These are phyloP conservation scores for Amanita pseudoporphyria DNA, from an alignment of 768 basidiomycete species.

Conservation along the genomic window DNA sequence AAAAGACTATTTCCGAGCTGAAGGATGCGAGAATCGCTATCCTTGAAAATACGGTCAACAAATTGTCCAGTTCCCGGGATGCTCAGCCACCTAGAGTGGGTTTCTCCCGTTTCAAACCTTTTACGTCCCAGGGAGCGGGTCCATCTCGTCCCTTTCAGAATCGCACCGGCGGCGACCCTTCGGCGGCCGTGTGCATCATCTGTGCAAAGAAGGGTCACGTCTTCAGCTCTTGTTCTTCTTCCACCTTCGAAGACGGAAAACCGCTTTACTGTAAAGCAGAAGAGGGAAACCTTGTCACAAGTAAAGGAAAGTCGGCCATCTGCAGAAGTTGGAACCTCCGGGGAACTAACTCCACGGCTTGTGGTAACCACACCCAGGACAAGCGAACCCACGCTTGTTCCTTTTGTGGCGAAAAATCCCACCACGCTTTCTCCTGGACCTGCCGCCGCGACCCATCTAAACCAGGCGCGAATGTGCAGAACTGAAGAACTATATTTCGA, in stretches of 20 bases:
- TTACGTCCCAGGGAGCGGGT: background rate
- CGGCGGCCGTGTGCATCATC: conserved; percentile 9
- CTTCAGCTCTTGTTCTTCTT: background rate
- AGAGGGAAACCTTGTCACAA: background rate
- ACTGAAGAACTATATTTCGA: background rate
- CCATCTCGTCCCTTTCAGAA: conserved; percentile 6
- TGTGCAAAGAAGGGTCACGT: conserved; percentile 8
- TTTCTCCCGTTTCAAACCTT: background rate
- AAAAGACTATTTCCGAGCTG: background rate
- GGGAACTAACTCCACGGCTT: background rate
- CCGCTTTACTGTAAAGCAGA: background rate
- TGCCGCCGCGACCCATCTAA: background rate
- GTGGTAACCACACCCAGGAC: background rate
- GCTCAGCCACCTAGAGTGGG: background rate
- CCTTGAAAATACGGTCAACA: background rate
- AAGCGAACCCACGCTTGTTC: conserved; percentile 6
- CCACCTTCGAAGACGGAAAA: background rate
- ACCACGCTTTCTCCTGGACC: conserved; percentile 7
- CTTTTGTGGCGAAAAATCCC: conserved; percentile 5
- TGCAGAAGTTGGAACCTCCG: conserved; percentile 9
- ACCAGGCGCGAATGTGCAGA: background rate
- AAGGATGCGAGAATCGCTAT: background rate
- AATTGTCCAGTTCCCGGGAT: background rate
- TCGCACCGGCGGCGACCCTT: conserved; percentile 5
- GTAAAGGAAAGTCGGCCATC: background rate